Percentiles rank a stretch among this genome's conserved stretches.
These are phyloP conservation scores for Pisolithus albus DNA, from an alignment of 768 basidiomycete genomes.

Conservation along the genomic window DNA sequence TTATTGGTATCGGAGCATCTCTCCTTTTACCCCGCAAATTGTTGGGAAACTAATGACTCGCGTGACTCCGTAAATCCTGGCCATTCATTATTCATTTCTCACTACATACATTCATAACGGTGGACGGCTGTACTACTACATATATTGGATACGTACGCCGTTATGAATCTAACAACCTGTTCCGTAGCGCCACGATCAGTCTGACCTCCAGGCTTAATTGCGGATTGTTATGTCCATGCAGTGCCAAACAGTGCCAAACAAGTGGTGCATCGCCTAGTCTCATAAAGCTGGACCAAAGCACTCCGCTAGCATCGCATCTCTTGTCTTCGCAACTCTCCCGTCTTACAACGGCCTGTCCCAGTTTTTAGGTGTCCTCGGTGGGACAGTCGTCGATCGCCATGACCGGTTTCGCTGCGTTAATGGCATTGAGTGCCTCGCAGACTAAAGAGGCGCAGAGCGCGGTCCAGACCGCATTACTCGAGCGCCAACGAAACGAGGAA, in stretches of 20 bases:
- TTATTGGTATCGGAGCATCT: constrained; percentile 12
- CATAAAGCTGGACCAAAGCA: background rate
- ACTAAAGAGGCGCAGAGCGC: constrained; percentile 52
- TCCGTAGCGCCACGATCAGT: too few relatives aligned
- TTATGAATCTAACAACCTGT: too few relatives aligned
- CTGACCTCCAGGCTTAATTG: too few relatives aligned
- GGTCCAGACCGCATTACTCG: constrained; percentile 48
- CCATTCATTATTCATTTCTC: too few relatives aligned
- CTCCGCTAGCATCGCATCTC: background rate
- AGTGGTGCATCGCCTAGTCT: background rate
- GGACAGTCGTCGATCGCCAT: constrained; percentile 5
- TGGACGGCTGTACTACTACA: background rate
- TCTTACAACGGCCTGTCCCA: too few relatives aligned
- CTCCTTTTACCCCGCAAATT: constrained; percentile 21
- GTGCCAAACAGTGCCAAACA: background rate
- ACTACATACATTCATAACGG: too few relatives aligned
- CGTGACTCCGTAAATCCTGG: background rate
- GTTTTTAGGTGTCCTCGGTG: background rate
- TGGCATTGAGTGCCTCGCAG: constrained; percentile 62
- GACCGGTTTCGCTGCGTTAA: constrained; percentile 49
- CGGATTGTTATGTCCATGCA: too few relatives aligned
- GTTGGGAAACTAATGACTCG: constrained; percentile 9
- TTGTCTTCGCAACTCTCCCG: background rate
- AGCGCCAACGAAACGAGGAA: constrained; percentile 54
- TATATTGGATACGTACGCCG: too few relatives aligned